phyloP scores from a whole-genome alignment of 805 yeast genomes.

The Hanseniaspora clermontiae region DNA sequence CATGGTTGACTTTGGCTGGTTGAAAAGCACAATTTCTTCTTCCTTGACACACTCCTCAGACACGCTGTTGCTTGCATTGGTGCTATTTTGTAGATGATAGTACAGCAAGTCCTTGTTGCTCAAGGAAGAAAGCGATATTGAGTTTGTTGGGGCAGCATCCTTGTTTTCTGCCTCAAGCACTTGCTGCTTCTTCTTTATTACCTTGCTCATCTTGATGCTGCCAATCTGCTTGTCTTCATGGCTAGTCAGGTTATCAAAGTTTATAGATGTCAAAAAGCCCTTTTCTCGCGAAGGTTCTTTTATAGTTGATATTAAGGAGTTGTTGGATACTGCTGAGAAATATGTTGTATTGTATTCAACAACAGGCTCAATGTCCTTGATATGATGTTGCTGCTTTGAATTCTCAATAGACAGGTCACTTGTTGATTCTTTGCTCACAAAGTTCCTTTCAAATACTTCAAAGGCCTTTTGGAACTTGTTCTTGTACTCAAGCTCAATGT shows the following conservation, averaged over 20 bases:
- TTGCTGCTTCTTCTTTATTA: slow-evolving; percentile 1
- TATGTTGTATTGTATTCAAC: neutral
- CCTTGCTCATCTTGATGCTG: slow-evolving; percentile 9
- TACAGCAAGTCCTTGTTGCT: slow-evolving; percentile 8
- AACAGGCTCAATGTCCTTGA: neutral
- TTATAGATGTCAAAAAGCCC: slow-evolving; percentile 5
- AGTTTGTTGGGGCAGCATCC: neutral
- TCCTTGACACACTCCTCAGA: neutral
- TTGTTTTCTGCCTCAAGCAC: neutral
- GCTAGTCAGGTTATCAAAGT: neutral
- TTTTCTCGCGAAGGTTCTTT: slow-evolving; percentile 5
- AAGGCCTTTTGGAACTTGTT: neutral
- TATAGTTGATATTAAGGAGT: neutral
- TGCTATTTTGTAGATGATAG: slow-evolving; percentile 8
- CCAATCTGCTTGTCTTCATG: neutral
- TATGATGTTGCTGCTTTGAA: neutral
- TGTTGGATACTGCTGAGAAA: neutral
- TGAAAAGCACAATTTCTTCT: slow-evolving; percentile 10
- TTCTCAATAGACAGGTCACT: neutral
- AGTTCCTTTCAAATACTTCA: neutral
- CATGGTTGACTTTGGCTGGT: slow-evolving; percentile 4
- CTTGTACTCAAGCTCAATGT: slow-evolving; percentile 3
- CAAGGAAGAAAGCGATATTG: neutral
- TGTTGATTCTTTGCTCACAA: neutral
- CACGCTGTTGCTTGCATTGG: neutral